Base-by-base conservation (phyloP, 768 basidiomycete genomes). In the Lanmaoa pseudosensibilis region DNA sequence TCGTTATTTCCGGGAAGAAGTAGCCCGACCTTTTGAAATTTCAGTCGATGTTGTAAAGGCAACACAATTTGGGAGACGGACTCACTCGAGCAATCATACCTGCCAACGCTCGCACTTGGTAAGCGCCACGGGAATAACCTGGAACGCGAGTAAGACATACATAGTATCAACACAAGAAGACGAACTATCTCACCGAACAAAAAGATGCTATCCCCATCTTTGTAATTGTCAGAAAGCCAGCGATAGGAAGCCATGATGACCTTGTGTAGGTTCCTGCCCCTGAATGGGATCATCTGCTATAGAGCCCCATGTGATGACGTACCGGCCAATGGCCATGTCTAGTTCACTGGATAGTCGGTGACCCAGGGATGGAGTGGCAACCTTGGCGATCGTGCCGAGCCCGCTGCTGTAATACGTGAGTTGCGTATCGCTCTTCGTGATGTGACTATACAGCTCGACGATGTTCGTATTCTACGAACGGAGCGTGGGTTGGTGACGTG, bases 61-160 rank as follows among this genome's bases (percentile, higher is more conserved):
- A 5, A 2, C 4, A 23, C 11, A 0, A 2, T 21, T 7, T 13
- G 11, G 3, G n/a, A 38, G 50, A 21, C 19, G 46, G n/a, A 3
- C 65, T 49, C 48, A 75, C 79, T 51, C 55, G 68, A n/a, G 73
- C 55, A 19, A 79, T 77, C 78, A 80, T 80, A 21, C 67, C 78
- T 3, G 78, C 75, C 39, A 80, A 47, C 1, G 68, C 73, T 27
- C 78, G 72, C 4, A 73, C 76, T 61, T 79, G 78, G 56, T 78
- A 80, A 16, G 77, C 79, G 6, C 78, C 78, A n/a, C 79, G 76
- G 2, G 79, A 79, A 58, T 76, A 80, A 4, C 78, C 78, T 80
- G 37, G 8, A 34, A 30, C 9, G 18, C 5, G 46, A 11, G 30
- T 68, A 21, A 62, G 60, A 36, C 10, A 27, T 8, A 21, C 2